Base-by-base conservation (phyloP, 805 yeast species). In the Wickerhamiella lipophila region DNA sequence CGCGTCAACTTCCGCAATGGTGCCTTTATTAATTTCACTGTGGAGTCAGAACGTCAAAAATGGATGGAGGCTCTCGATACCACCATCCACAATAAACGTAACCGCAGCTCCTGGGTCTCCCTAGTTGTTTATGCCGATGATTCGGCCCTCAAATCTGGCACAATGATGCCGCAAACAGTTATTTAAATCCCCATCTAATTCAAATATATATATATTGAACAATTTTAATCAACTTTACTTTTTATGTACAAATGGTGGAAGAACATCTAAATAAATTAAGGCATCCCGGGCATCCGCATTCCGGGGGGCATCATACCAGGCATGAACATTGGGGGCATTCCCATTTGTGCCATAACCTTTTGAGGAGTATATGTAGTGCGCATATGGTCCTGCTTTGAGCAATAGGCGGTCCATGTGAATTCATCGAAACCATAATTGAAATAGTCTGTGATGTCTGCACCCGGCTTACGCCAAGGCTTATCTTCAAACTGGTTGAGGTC, bases 381-480 rank as follows among this genome's bases (percentile, higher is more conserved):
- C 44, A 81, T 59, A 55, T 78, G 79, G 63, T 88, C 95, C 60
- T 88, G 96, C 63, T 85, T 86, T 38, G 79, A 72, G 56, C 95
- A 79, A 66, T 92, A 92, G 21, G 88, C 86, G 49, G 83, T 78
- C 99, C 99, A 92, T 13, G 96, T 83, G 55, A 83, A 75, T 68
- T 92, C 99, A 62, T 92, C 95, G 61, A 92, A 92, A 1, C 98
- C 98, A 60, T 79, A 92, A 67, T 92, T 92, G 72, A 92, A 92
- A 65, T 87, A 94, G 64, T 92, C 97, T 6, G 94, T 76, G 36
- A 85, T 68, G 65, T 92, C 96, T 3, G 95, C 95, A 34, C 97
- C 98, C 1, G 97, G 96, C 55, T 83, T 79, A 61, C 98, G 76
- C 99, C 99, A 92, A 7, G 99, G 99, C 67, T 94, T 94, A 55